These are phyloP conservation scores for Diutina scorzettiae DNA, from an alignment of 1,139 yeast genomes.

Conservation along the genomic window DNA sequence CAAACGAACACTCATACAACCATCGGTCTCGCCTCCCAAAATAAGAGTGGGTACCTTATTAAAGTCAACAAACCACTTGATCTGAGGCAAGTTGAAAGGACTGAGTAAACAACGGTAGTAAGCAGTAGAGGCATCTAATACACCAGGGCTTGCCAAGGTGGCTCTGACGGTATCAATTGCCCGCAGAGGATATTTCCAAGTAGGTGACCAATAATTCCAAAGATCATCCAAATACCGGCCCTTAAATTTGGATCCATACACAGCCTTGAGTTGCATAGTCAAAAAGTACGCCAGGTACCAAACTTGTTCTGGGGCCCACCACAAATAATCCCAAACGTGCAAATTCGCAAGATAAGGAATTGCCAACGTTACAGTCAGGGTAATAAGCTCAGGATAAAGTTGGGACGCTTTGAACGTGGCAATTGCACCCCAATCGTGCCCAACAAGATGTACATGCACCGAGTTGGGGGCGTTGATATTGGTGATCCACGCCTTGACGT, in stretches of 20 bases:
- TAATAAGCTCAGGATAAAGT: constrained; percentile 23
- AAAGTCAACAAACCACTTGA: constrained; percentile 23
- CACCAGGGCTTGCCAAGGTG: constrained; percentile 17
- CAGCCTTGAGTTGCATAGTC: constrained; percentile 24
- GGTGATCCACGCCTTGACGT: constrained; percentile 24
- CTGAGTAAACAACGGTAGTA: constrained; percentile 27
- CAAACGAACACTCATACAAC: constrained; percentile 25
- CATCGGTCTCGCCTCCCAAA: constrained; percentile 27
- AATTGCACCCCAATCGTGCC: constrained; percentile 40
- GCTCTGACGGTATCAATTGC: constrained; percentile 20
- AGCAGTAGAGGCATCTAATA: constrained; percentile 29
- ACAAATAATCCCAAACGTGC: constrained; percentile 17
- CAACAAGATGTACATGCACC: constrained; percentile 28
- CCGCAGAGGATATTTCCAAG: constrained; percentile 19
- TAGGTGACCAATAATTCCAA: constrained; percentile 34
- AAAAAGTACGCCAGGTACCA: constrained; percentile 27
- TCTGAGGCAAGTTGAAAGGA: constrained; percentile 14
- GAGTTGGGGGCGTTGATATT: constrained; percentile 11
- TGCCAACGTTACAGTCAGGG: constrained; percentile 27
- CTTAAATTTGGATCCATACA: constrained; percentile 16
- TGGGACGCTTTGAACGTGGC: constrained; percentile 25
- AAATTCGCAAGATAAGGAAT: constrained; percentile 27
- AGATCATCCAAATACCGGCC: constrained; percentile 21
- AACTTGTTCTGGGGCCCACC: constrained; percentile 24
- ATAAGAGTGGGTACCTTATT: constrained; percentile 28